Evolutionary conservation across 345 rosid genomes (phyloP).

Genomic region (Arabidopsis arenosa): DNA sequence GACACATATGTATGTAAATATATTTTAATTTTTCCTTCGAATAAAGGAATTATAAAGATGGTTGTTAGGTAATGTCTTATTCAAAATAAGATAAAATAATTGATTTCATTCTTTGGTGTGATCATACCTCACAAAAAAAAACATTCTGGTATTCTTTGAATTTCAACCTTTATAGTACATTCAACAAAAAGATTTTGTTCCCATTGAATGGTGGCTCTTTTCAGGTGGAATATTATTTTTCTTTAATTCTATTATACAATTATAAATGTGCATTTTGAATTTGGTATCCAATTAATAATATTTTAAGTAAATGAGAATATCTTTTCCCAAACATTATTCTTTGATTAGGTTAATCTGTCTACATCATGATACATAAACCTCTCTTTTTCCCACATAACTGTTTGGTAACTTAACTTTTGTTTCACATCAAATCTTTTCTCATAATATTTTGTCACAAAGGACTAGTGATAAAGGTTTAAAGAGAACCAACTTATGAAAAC

Average conservation of each 20-base stretch:
- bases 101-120: conserved; percentile 41
- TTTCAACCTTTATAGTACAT: conserved; percentile 47
- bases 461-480: conserved; percentile 2
- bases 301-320: conserved; percentile 35
- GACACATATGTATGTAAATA: neutral
- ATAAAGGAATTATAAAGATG: conserved; percentile 17
- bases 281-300: conserved; percentile 21
- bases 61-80: conserved; percentile 33
- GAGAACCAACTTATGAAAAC: neutral
- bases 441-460: conserved; percentile 27
- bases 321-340: conserved; percentile 32
- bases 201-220: conserved; percentile 47
- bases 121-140: conserved; percentile 43
- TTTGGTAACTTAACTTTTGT: conserved; percentile 30
- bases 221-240: conserved; percentile 45
- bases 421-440: conserved; percentile 42
- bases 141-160: conserved; percentile 41
- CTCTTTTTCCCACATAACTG: conserved; percentile 40
- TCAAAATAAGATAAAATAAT: conserved; percentile 22
- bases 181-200: conserved; percentile 48
- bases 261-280: conserved; percentile 38
- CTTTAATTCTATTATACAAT: conserved; percentile 28
- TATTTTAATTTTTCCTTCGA: neutral
- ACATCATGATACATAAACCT: conserved; percentile 41
- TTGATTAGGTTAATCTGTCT: conserved; percentile 40